Evolutionary conservation across 352 stramenopile genomes (phyloP), one percentile per base, ranked within the genome.

Genomic region (Phytophthora ramorum): DNA sequence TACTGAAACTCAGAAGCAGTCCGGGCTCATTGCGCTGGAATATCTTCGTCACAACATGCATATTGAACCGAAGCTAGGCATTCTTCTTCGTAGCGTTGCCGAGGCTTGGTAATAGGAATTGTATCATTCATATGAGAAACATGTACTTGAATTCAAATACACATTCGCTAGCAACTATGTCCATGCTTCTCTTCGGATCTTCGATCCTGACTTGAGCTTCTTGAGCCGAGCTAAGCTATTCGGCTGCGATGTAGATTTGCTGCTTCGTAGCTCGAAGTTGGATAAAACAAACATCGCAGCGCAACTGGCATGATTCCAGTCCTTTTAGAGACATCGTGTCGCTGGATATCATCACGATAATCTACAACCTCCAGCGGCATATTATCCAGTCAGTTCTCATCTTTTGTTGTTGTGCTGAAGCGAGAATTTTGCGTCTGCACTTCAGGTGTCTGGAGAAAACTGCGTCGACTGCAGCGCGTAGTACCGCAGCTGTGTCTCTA

Each of bases 401-500:
- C 7, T 16, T 10, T 16, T 43, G 12, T 43, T 19, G 13, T 1
- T 8, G 37, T 14, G 40, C 22, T 48, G 14, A 16, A 28, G 14
- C 22, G 10, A 55, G 13, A 22, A 24, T 7, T 48, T 38, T 30
- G 12, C 5, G 8, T 34, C 28, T 13, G 28, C 38, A 4, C 14
- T 48, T 58, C 24, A 44, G 14, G 20, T 37, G 7, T 41, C 51
- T 58, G 38, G 8, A 19, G 12, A 30, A 35, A 47, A 24, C 22
- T 48, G 34, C 26, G 30, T 55, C n/a, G 64, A 68, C 37, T 79
- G 58, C 38, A 77, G 32, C 1, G 73, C 73, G 63, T 62, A 73
- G 1, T 35, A 38, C 13, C 58, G 62, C 20, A 81, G 40, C 10
- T 63, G 41, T 10, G 58, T 65, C 34, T 82, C 74, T 4, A 82